A percentile compares a stretch with the other conserved stretches of the same genome.
These are phyloP conservation scores for Orbilia oligospora DNA, from an alignment of 2,329 filamentous ascomycete genomes.

Conservation along the genomic window DNA sequence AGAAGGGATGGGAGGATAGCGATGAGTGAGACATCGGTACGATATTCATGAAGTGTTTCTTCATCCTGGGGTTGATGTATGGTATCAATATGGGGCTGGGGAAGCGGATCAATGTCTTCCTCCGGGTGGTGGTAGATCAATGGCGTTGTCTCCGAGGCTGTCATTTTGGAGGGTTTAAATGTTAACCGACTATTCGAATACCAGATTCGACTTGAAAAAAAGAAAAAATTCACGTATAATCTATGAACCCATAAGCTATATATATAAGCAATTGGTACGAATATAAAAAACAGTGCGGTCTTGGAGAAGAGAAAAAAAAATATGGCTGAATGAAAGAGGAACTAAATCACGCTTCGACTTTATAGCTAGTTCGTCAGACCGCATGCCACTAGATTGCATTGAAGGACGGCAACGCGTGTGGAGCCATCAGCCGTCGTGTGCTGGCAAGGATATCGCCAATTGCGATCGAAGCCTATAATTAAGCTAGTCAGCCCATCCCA, in stretches of 20 bases:
- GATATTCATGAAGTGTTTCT: conserved; percentile 31
- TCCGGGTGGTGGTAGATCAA: conserved; percentile 19
- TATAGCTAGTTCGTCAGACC: background rate
- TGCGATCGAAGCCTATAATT: background rate
- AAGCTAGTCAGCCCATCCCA: background rate
- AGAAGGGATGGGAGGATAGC: conserved; percentile 51
- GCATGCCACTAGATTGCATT: background rate
- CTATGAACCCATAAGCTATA: conserved; percentile 16
- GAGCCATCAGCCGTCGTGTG: conserved; percentile 2
- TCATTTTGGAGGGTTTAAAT: background rate
- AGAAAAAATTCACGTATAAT: background rate
- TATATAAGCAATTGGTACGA: background rate
- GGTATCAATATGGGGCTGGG: conserved; percentile 1
- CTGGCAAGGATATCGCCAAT: conserved; percentile 2
- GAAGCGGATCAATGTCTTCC: conserved; percentile 16
- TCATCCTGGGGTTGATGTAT: conserved; percentile 27
- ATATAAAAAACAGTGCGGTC: background rate
- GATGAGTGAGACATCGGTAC: conserved; percentile 36
- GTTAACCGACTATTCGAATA: conserved; percentile 4
- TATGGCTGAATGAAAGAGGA: background rate
- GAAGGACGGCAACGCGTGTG: background rate
- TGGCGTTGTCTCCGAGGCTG: conserved; percentile 12
- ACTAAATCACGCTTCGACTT: background rate
- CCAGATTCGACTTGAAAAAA: conserved; percentile 5
- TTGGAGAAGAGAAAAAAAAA: background rate